These are phyloP conservation scores for Neonothopanus nambi DNA, from an alignment of 1,284 basidiomycete species.

Conservation along the genomic window DNA sequence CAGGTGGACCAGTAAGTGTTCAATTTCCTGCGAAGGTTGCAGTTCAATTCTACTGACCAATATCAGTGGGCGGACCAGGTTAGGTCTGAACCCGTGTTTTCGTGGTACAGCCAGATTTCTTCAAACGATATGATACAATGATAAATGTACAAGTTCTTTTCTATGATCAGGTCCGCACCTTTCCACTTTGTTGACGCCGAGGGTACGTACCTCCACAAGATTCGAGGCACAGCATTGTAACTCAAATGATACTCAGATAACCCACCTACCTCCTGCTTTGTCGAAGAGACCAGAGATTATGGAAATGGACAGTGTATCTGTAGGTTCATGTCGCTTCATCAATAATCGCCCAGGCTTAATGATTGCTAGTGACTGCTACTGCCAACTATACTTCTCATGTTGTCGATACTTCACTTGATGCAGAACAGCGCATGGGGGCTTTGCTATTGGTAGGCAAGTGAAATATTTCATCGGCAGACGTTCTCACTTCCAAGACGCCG, in stretches of 20 bases:
- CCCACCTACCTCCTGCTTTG: slow-evolving; percentile 50
- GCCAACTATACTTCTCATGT: slow-evolving; percentile 57
- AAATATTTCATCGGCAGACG: slow-evolving; percentile 8
- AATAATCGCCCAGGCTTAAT: background rate
- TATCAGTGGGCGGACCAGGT: slow-evolving; percentile 46
- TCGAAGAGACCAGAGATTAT: slow-evolving; percentile 46
- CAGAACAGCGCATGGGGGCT: slow-evolving; percentile 46
- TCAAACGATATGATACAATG: no score
- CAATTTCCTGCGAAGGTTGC: background rate
- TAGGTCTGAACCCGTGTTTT: slow-evolving; percentile 36
- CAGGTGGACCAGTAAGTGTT: background rate
- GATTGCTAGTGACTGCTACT: slow-evolving; percentile 45
- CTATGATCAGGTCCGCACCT: slow-evolving; percentile 34
- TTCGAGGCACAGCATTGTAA: background rate
- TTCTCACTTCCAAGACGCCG: no score
- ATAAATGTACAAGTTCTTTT: no score
- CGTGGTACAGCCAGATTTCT: no score
- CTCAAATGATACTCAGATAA: slow-evolving; percentile 33
- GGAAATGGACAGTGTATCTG: slow-evolving; percentile 41
- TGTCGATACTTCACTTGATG: slow-evolving; percentile 39
- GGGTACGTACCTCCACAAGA: slow-evolving; percentile 28
- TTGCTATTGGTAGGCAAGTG: slow-evolving; percentile 44
- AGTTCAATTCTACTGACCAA: background rate
- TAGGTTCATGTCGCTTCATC: slow-evolving; percentile 27
- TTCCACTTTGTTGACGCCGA: slow-evolving; percentile 53